phyloP scores from a whole-genome alignment of 371 early-diverging fungal genomes.

The Saksenaea vasiformis region DNA sequence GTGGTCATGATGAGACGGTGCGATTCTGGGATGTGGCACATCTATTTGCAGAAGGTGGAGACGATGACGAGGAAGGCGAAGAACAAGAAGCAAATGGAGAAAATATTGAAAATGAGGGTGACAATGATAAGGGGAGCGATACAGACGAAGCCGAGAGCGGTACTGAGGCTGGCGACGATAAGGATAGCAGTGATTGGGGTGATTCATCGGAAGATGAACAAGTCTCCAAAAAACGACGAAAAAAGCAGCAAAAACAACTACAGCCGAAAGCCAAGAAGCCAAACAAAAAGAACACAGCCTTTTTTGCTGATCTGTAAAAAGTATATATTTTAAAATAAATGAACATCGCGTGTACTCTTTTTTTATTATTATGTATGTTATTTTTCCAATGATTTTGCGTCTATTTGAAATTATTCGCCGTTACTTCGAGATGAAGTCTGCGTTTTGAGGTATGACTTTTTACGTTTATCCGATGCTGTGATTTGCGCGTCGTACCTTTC shows the following conservation, averaged over 20 bases:
- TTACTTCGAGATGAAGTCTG: too few species aligned
- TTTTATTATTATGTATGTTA: too few species aligned
- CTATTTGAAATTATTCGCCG: too few species aligned
- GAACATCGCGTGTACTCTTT: too few species aligned
- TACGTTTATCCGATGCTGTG: too few species aligned
- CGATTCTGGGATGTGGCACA: conserved; percentile 82
- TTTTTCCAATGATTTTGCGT: too few species aligned
- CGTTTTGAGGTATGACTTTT: too few species aligned
- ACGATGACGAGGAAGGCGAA: conserved; percentile 50
- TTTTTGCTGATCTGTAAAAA: conserved; percentile 17
- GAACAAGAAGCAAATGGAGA: conserved; percentile 27
- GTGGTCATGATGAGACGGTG: conserved; percentile 83
- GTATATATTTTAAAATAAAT: too few species aligned
- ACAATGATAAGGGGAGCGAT: background rate
- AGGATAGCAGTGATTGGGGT: conserved; percentile 12
- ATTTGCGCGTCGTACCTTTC: too few species aligned
- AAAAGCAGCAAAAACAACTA: conserved; percentile 2
- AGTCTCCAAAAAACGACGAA: background rate
- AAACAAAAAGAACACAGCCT: conserved; percentile 9
- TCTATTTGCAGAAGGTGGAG: conserved; percentile 49
- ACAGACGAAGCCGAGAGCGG: conserved; percentile 47
- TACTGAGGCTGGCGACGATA: conserved; percentile 25
- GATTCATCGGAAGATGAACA: conserved; percentile 13
- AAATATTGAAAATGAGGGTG: conserved; percentile 11
- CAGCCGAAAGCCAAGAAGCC: background rate